These are phyloP conservation scores for Leccinum subtestaceum DNA, from an alignment of 768 basidiomycete genomes.

Conservation along the genomic window DNA sequence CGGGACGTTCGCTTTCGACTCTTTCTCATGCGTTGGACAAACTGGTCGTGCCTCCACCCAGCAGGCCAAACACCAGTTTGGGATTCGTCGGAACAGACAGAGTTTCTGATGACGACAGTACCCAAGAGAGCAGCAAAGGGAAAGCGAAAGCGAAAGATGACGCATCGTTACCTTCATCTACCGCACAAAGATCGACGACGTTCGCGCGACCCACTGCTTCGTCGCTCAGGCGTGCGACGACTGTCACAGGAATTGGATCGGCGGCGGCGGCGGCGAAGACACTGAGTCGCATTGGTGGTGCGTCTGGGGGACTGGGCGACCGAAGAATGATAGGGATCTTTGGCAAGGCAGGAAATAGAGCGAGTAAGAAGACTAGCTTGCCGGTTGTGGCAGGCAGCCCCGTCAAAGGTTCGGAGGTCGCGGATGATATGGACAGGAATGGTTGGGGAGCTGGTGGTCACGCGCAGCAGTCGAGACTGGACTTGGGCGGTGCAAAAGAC, in stretches of 20 bases:
- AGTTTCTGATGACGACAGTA: constrained; percentile 6
- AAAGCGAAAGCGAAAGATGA: constrained; percentile 20
- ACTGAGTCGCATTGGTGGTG: constrained; percentile 1
- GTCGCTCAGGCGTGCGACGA: constrained; percentile 28
- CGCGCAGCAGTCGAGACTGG: neutral
- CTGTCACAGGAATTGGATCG: constrained; percentile 11
- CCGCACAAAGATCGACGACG: neutral
- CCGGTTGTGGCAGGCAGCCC: constrained; percentile 47
- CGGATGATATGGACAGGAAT: neutral
- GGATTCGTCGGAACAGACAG: constrained; percentile 43
- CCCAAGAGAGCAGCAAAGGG: neutral
- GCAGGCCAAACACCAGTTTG: too few species aligned
- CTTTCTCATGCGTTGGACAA: constrained; percentile 69
- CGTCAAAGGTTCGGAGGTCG: constrained; percentile 36
- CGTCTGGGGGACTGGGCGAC: neutral
- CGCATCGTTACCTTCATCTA: constrained; percentile 8
- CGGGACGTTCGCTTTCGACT: constrained; percentile 51
- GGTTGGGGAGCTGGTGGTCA: constrained; percentile 3
- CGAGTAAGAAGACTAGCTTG: constrained; percentile 42
- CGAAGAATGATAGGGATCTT: constrained; percentile 21
- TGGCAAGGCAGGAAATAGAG: constrained; percentile 27
- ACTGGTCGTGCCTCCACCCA: constrained; percentile 33
- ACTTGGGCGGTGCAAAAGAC: neutral
- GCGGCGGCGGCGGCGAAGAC: neutral
- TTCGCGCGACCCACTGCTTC: constrained; percentile 11